Evolutionary conservation across 1,139 yeast genomes (phyloP), one percentile per base, ranked within the genome.

Genomic region (Zhuliangozyma blackwelliae): DNA sequence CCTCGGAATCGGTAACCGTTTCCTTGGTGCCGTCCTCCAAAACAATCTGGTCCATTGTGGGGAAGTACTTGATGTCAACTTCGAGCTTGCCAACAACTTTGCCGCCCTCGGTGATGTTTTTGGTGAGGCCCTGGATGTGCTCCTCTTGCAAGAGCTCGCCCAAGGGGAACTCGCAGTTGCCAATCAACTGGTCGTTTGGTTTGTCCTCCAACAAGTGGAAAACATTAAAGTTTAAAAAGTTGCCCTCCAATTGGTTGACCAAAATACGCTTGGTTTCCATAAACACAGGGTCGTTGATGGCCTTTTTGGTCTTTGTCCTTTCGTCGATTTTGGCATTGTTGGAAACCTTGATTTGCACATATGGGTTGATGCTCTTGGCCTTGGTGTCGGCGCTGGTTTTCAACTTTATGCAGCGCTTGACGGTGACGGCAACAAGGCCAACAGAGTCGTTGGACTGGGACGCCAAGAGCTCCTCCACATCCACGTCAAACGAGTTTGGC

Each of bases 401-500:
- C 54, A 79, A 62, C 32, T 67, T 68, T 27, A 61, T 65, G 35
- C 78, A 79, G 37, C 79, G 73, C 43, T 71, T 70, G 35, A 83
- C 52, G 22, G 80, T 79, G 8, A 84, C 75, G 3, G 84, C 82
- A 43, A 82, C 65, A 41, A 79, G 79, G 47, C 90, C 92, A 46
- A 68, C 68, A 2, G 88, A 79, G 46, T 82, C 89, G 40, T 78
- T 77, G 5, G 78, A 62, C 51, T 75, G 77, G 32, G 72, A 75
- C 31, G 80, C 78, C 71, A 83, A 66, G 19, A 83, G 58, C 43
- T 81, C 89, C 54, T 79, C 88, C 31, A 84, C 83, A 51, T 83
- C 81, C 43, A 85, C 63, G 54, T 83, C 92, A 37, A 82, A 61
- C 37, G 85, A 80, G 57, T 84, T 84, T 47, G 95, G 95, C n/a